Evolutionary conservation across 2,329 filamentous ascomycete genomes (phyloP), one percentile per base, ranked within the genome.

Genomic region (Lachnellula suecica): DNA sequence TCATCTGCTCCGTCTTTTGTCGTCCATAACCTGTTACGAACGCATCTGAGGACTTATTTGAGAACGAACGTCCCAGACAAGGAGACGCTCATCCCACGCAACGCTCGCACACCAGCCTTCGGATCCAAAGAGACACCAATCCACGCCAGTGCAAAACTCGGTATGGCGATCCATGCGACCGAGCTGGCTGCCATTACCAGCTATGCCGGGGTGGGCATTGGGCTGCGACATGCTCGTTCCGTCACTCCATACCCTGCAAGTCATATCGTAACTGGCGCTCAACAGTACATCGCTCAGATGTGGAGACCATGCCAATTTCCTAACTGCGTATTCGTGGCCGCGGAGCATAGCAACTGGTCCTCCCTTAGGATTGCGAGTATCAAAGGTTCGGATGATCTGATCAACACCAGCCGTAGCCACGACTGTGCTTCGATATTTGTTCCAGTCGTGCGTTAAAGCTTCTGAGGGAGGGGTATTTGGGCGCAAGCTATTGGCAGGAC

Each of bases 191-290:
- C 53, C 51, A 2, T 31, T 27, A 25, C 37, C 22, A 8, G 43
- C 70, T 66, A 54, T 68, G 54, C 27, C 69, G 67, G 55, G 53
- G 17, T 49, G 43, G 59, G 63, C 4, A 34, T 34, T 34, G 68
- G 64, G 25, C 23, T 48, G 42, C 19, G 53, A 75, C 57, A 76
- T 73, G 4, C 74, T 72, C 25, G 54, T 70, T 59, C 84, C 89
- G 67, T 97, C 94, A 10, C 85, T 91, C 94, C 94, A 99, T 45
- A 97, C 78, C 27, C 94, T 83, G 61, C 94, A 95, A 5, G 90
- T 96, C 94, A 99, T 99, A 72, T 99, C 94, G 71, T 99, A 99
- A 67, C 91, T 94, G 1, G 89, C 93, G 62, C 86, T 94, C 38
- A 96, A 79, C 38, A 99, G 72, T 9, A 96, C 81, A 68, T 97